These are phyloP conservation scores for Microstegium vimineum DNA, from an alignment of 176 grass and related monocot species.

Conservation along the genomic window DNA sequence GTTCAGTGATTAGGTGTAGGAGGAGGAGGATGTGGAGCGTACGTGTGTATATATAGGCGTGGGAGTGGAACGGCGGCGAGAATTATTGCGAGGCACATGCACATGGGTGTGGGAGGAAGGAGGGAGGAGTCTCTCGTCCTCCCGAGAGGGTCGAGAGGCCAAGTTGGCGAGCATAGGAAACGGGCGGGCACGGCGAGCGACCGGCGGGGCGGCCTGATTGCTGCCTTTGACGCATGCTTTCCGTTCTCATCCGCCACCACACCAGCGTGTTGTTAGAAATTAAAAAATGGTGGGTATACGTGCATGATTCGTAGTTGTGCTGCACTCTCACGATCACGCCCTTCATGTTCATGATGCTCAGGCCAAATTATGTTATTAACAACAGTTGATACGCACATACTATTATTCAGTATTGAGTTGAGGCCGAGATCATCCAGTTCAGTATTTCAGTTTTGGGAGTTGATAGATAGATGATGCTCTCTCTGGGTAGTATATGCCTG, in stretches of 20 bases:
- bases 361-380: not conserved
- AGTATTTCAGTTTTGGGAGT: not conserved
- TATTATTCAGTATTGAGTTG: not conserved
- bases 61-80: not conserved
- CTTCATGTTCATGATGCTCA: not conserved
- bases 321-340: not conserved
- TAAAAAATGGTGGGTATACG: too few species aligned
- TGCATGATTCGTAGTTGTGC: not conserved
- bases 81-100: conserved; percentile 22
- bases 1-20: conserved; percentile 32
- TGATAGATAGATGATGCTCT: too few species aligned
- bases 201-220: conserved; percentile 43
- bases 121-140: not conserved
- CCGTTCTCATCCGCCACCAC: not conserved
- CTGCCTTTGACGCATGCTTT: conserved; percentile 58
- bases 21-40: not conserved
- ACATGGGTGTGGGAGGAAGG: not conserved
- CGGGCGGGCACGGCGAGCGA: too few species aligned
- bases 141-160: too few species aligned
- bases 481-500: too few species aligned
- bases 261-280: not conserved
- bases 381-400: not conserved
- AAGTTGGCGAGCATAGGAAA: conserved; percentile 29
- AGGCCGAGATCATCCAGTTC: not conserved
- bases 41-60: conserved; percentile 21